These are phyloP conservation scores for Allium cepa DNA, from an alignment of 106 monocot species.

Conservation along the genomic window DNA sequence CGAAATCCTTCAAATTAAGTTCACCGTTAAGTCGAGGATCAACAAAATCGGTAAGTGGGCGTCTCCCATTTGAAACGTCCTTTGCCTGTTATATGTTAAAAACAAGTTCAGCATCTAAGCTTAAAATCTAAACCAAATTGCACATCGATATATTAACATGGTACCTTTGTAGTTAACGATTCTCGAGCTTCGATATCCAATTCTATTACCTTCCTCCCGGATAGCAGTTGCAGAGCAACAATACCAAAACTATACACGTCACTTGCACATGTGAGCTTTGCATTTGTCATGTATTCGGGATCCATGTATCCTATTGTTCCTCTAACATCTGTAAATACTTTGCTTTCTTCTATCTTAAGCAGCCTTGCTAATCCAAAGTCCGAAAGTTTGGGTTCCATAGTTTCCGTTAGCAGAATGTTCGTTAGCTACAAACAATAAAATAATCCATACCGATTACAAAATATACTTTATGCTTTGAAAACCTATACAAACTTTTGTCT, in stretches of 20 bases:
- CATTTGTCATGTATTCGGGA: slow-evolving; percentile 36
- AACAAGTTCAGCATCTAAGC: neutral
- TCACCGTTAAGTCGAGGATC: slow-evolving; percentile 29
- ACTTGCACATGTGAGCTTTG: slow-evolving; percentile 25
- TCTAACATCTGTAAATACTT: slow-evolving; percentile 34
- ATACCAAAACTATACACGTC: slow-evolving; percentile 52
- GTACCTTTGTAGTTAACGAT: slow-evolving; percentile 30
- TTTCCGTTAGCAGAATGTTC: slow-evolving; percentile 42
- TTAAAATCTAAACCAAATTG: no score
- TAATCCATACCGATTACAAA: no score
- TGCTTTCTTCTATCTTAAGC: slow-evolving; percentile 25
- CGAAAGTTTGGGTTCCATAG: slow-evolving; percentile 33
- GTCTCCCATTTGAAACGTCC: slow-evolving; percentile 22
- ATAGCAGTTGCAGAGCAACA: slow-evolving; percentile 30
- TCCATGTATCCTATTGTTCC: slow-evolving; percentile 55
- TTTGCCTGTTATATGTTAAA: slow-evolving; percentile 16
- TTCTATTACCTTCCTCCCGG: slow-evolving; percentile 38
- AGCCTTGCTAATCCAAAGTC: slow-evolving; percentile 41
- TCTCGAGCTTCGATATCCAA: slow-evolving; percentile 32
- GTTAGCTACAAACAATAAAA: slow-evolving; percentile 17
- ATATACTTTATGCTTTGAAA: no score
- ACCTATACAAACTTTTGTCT: no score
- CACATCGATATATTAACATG: no score
- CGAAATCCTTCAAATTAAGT: slow-evolving; percentile 19
- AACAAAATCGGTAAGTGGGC: slow-evolving; percentile 24